phyloP scores from a whole-genome alignment of 306 rosid genomes.

The Casuarina equisetifolia region DNA sequence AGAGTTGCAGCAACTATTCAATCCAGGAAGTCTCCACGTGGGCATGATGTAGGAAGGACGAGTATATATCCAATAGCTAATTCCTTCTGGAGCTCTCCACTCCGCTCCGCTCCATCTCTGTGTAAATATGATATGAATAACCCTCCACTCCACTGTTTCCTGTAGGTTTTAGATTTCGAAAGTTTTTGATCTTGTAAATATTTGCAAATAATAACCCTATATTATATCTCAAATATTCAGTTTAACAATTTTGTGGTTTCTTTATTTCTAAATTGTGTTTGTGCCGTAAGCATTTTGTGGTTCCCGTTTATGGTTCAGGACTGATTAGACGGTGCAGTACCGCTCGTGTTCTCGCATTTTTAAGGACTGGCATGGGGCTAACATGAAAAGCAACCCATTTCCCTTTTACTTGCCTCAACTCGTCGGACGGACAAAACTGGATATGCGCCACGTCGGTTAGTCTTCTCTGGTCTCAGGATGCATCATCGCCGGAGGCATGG shows the following conservation, averaged over 20 bases:
- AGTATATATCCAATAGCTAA: background rate
- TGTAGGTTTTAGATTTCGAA: background rate
- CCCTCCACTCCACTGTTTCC: background rate
- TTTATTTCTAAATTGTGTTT: background rate
- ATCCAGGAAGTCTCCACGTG: background rate
- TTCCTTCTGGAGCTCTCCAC: background rate
- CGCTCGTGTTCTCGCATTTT: background rate
- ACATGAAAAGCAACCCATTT: background rate
- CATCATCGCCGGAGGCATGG: no score
- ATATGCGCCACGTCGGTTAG: no score
- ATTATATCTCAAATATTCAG: background rate
- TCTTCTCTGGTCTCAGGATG: no score
- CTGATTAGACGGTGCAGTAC: background rate
- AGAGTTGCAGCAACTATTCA: background rate
- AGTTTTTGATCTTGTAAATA: background rate
- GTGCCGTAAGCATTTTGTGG: background rate
- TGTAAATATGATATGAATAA: conserved; percentile 5
- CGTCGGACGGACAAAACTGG: background rate
- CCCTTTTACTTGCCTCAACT: background rate
- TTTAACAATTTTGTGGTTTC: background rate
- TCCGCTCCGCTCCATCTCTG: background rate
- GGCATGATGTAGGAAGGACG: background rate
- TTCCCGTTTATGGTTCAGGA: background rate
- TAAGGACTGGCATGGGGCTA: background rate
- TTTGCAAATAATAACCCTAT: background rate